Evolutionary conservation across 106 monocot genomes (phyloP), one percentile per base, ranked within the genome.

Genomic region (Acorus gramineus): DNA sequence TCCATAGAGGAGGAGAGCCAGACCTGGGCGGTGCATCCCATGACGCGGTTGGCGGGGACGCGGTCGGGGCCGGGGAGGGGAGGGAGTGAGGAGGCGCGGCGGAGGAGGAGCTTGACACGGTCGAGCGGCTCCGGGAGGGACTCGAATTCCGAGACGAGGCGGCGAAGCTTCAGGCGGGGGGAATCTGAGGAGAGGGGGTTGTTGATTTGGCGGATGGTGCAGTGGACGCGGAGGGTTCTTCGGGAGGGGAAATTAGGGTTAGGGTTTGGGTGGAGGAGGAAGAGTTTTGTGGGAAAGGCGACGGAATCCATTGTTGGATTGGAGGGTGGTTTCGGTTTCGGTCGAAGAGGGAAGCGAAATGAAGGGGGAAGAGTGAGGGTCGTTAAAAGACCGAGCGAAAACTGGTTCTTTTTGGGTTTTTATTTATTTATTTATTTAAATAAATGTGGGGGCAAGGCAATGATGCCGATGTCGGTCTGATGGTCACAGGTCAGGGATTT

Each of bases 21-120:
- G 45, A 98, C 98, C 92, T 81, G 85, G 4, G 98, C 85, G 47
- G 92, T 92, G 76, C 98, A 98, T 3, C 98, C 98, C 83, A 86
- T 85, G 63, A 98, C 91, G 57, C 98, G 81, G 68, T 98, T 98
- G 59, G 62, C 60, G 6, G 74, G 49, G 52, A 63, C 60, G 55
- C 83, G 78, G 10, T 64, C 79, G 7, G 71, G 42, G 44, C 76
- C 81, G 2, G 80, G 70, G 44, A 89, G 60, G 4, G 72, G 73
- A 48, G 81, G 77, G 63, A 88, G 91, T 8, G 56, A 10, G 59
- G 83, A 49, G 59, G 98, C 98, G 68, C 79, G 82, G 4, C 64
- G 66, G 11, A 98, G 83, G 51, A 98, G 79, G 45, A 80, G 80
- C 83, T 88, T 87, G 9, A 89, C 91, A 11, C 91, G 87, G 60